A percentile compares a stretch with the other conserved stretches of the same genome.
Evolutionary conservation across 2,329 filamentous ascomycete genomes (phyloP).

Genomic region (Aspergillus ochraceoroseus): DNA sequence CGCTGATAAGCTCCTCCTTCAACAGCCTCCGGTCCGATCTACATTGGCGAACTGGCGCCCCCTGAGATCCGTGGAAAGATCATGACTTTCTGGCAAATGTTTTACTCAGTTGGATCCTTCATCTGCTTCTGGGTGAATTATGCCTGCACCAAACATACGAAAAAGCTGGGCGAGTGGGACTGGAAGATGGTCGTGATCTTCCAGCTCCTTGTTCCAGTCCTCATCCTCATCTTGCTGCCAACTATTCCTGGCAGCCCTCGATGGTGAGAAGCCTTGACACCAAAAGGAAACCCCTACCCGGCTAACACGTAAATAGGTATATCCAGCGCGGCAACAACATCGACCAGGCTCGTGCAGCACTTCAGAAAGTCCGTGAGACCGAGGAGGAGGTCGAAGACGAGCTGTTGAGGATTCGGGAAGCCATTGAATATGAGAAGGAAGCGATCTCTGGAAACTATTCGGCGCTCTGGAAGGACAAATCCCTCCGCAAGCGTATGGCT

Average conservation of each 20-base stretch:
- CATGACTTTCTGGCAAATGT: slow-evolving; percentile 67
- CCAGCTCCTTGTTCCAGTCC: slow-evolving; percentile 61
- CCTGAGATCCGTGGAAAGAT: slow-evolving; percentile 61
- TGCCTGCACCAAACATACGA: slow-evolving; percentile 54
- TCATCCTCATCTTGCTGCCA: slow-evolving; percentile 59
- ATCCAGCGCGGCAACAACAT: slow-evolving; percentile 58
- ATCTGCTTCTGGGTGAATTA: slow-evolving; percentile 65
- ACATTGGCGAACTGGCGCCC: slow-evolving; percentile 65
- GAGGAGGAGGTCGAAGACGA: slow-evolving; percentile 65
- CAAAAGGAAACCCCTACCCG: neutral
- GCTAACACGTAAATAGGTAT: slow-evolving; percentile 23
- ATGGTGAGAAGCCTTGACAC: slow-evolving; percentile 47
- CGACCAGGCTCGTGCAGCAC: slow-evolving; percentile 55
- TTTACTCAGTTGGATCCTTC: slow-evolving; percentile 62
- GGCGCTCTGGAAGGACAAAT: slow-evolving; percentile 65
- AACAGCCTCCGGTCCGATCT: slow-evolving; percentile 61
- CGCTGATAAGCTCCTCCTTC: slow-evolving; percentile 5
- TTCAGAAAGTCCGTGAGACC: slow-evolving; percentile 58
- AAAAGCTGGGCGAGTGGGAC: slow-evolving; percentile 62
- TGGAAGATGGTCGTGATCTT: slow-evolving; percentile 70
- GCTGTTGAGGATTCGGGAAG: slow-evolving; percentile 59
- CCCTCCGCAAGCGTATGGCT: slow-evolving; percentile 61
- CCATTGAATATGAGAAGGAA: slow-evolving; percentile 67
- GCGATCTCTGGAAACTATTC: slow-evolving; percentile 59
- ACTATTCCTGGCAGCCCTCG: slow-evolving; percentile 65